Evolutionary conservation across 148 eudicot species (phyloP), one percentile per base, ranked within the genome.

Genomic region (Cornus kousa): DNA sequence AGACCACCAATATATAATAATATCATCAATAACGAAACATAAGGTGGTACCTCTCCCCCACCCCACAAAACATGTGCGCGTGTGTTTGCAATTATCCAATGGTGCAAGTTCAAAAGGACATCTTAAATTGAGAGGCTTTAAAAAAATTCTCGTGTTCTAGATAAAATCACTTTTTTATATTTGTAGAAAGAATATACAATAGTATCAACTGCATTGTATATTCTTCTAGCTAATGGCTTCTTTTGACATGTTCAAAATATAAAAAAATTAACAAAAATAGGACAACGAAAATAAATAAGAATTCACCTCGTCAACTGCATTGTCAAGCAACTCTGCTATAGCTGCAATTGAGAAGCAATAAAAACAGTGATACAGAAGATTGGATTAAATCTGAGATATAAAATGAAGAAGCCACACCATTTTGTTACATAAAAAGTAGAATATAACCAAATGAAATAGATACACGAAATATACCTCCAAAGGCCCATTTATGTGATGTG

Each of bases 401-500:
- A 7, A 8, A 23, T 11, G 62, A 43, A 78, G 16, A 80, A 48
- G 11, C 59, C 60, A 57, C 67, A 72, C 33, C 13, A 40, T 28
- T 64, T 80, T n/a, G 14, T 68, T 32, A 72, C 23, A 66, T 4
- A 48, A 48, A n/a, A 40, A 17, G 17, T 22, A 71, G 74, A 43
- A 71, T 12, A 23, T 72, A 9, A 71, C 23, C 48, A 17, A 57
- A 33, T n/a, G 23, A 43, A 73, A 59, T 19, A 62, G 17, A 62
- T 62, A 17, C 23, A 32, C 46, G 35, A 32, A 57, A 40, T 79
- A 68, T 80, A 90, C 93, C 93, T 80, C 91, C 93, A 85, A 90
- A 90, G 71, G 86, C 91, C 93, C 93, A 90, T 78, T 90, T 90
- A 81, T 90, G 93, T 70, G 93, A 90, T 71, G 93, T 90, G 72